phyloP scores from a whole-genome alignment of 176 grass and related monocot species.

The Tillandsia fasciculata region DNA sequence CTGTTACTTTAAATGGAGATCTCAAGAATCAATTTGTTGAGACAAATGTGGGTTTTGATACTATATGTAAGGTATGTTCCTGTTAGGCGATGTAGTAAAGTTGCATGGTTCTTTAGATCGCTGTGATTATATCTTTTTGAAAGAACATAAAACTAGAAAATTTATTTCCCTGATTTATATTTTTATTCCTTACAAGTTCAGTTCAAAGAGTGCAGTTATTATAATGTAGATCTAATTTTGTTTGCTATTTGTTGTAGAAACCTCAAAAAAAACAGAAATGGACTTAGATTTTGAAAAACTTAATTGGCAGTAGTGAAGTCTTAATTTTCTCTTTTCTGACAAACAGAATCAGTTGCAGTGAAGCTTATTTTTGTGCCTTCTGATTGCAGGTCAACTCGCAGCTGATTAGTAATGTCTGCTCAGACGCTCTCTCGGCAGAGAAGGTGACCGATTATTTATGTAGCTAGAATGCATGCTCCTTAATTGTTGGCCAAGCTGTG shows the following conservation, averaged over 20 bases:
- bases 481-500: not conserved
- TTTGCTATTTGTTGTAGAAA: too few species aligned
- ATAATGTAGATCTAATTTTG: too few species aligned
- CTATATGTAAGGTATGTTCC: constrained; percentile 56
- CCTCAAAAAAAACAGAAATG: too few species aligned
- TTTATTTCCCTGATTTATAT: too few species aligned
- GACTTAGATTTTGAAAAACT: too few species aligned
- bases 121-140: too few species aligned
- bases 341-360: constrained; percentile 3
- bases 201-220: too few species aligned
- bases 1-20: constrained; percentile 74
- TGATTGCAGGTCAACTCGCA: constrained; percentile 64
- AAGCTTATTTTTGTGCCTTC: constrained; percentile 4
- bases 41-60: constrained; percentile 78
- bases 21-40: constrained; percentile 83
- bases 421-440: constrained; percentile 70
- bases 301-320: not conserved
- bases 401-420: constrained; percentile 69
- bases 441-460: constrained; percentile 38
- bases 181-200: too few species aligned
- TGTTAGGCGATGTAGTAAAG: not conserved
- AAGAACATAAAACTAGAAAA: too few species aligned
- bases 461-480: not conserved
- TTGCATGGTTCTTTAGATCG: too few species aligned
- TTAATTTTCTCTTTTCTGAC: not conserved